Conservation (phyloP, 768 basidiomycete species). For the Goffeauzyma gilvescens region DNA sequence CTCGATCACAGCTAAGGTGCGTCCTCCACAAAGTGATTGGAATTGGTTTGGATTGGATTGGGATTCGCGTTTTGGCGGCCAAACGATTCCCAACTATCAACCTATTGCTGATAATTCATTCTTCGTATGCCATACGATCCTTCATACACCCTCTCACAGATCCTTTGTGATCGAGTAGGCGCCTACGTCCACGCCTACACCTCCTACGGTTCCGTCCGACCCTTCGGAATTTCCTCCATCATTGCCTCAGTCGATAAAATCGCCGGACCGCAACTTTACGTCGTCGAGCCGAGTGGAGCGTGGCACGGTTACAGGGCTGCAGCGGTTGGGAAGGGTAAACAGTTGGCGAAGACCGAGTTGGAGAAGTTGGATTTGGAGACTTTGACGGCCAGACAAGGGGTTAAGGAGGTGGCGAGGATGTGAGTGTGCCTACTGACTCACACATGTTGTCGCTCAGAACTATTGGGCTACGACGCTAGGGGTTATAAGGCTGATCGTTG, state of each 20-base stretch:
- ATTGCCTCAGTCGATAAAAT: slow-evolving; percentile 74
- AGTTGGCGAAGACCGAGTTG: slow-evolving; percentile 90
- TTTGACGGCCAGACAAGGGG: slow-evolving; percentile 63
- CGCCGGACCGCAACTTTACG: slow-evolving; percentile 65
- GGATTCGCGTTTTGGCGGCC: too few relatives aligned
- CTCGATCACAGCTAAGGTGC: slow-evolving; percentile 61
- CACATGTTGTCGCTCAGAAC: not conserved
- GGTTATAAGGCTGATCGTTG: not conserved
- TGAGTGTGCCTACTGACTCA: slow-evolving; percentile 35
- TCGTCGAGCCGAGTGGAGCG: slow-evolving; percentile 86
- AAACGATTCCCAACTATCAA: too few relatives aligned
- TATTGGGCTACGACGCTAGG: not conserved
- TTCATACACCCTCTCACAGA: slow-evolving; percentile 32
- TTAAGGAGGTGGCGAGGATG: slow-evolving; percentile 88
- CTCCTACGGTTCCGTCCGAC: slow-evolving; percentile 90
- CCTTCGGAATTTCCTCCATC: slow-evolving; percentile 88
- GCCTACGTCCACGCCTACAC: slow-evolving; percentile 91
- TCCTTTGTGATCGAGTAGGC: slow-evolving; percentile 56
- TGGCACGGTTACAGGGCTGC: slow-evolving; percentile 86
- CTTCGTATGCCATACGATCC: not conserved
- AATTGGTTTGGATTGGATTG: too few relatives aligned
- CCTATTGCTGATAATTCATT: not conserved
- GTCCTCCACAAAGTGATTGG: slow-evolving; percentile 7
- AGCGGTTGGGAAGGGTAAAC: slow-evolving; percentile 95
- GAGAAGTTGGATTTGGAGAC: slow-evolving; percentile 83